Conservation (phyloP, 2,329 filamentous ascomycete genomes). For the Cordyceps pruinosa region DNA sequence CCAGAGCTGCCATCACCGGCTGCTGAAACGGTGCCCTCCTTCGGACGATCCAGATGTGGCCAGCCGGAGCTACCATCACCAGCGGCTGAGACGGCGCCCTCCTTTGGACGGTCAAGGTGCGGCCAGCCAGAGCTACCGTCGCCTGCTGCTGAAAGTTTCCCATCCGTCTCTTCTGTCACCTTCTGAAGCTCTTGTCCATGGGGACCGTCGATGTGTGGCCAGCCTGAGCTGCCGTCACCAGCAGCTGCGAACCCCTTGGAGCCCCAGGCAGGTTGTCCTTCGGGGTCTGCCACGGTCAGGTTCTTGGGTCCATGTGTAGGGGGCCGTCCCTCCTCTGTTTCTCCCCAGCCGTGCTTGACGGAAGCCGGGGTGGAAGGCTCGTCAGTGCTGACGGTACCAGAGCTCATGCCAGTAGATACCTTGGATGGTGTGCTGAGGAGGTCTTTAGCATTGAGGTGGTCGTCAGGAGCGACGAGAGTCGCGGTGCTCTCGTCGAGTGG, state of each 20-base stretch:
- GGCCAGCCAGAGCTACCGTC: not conserved
- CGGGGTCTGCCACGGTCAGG: not conserved
- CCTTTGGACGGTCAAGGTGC: not conserved
- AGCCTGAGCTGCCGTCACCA: not conserved
- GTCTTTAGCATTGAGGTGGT: not conserved
- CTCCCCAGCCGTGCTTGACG: not conserved
- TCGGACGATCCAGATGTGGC: not conserved
- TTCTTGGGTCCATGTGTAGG: not conserved
- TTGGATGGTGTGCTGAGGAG: not conserved
- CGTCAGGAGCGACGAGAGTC: slow-evolving; percentile 5
- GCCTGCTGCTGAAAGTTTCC: too few relatives aligned
- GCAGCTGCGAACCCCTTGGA: not conserved
- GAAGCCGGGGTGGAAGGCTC: slow-evolving; percentile 2
- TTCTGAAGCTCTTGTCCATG: too few relatives aligned
- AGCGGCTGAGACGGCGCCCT: not conserved
- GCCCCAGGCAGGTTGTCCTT: not conserved
- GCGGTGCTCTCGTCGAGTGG: not conserved
- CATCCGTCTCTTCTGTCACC: too few relatives aligned
- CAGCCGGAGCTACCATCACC: not conserved
- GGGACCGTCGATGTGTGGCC: not conserved
- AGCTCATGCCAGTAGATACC: not conserved
- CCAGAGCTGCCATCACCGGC: not conserved
- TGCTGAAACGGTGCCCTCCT: not conserved
- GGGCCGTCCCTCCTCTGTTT: not conserved
- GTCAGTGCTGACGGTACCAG: not conserved